Base-by-base conservation (phyloP, 345 rosid species). In the Salix arbutifolia region DNA sequence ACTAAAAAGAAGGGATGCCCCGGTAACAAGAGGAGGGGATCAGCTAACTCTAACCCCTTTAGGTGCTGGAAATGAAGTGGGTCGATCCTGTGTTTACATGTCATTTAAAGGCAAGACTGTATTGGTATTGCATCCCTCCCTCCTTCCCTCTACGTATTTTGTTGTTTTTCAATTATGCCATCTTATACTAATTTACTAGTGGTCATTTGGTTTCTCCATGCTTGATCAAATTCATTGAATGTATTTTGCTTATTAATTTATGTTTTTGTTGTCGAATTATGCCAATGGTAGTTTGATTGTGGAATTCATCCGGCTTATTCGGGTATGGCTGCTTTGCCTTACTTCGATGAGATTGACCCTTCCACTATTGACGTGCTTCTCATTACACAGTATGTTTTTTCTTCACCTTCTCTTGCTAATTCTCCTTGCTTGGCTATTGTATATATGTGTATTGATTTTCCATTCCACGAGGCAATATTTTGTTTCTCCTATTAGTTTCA, bases 281-380 rank as follows among this genome's bases (percentile, higher is more conserved):
- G 13, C 33, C 67, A 62, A 16, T 33, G 18, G 33, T 76, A 94
- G 97, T 92, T 94, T 78, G 97, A 94, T 77, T 94, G 97, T 75
- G 98, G 98, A 71, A 94, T 94, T 81, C 92, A 95, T 73, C 99
- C 94, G 8, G 96, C 89, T 38, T 95, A 93, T 72, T 87, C 94
- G 0, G 99, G 99, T 11, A 93, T 95, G 99, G 89, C 97, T 61
- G 97, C 99, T 35, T 83, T 93, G 80, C 97, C 97, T 21, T 92
- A 95, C 84, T 93, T 93, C 58, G 97, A 95, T 87, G 98, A 94
- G 76, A 94, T 94, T 74, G 98, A 92, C 83, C 98, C 98, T 79
- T 92, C 97, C 18, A 46, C 86, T 37, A 85, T 92, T 70, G 99
- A 94, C 74, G 96, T 91, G 8, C 97, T 94, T 75, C 91, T 94